Evolutionary conservation across 2,329 filamentous ascomycete genomes (phyloP).

Genomic region (Diplodia corticola): DNA sequence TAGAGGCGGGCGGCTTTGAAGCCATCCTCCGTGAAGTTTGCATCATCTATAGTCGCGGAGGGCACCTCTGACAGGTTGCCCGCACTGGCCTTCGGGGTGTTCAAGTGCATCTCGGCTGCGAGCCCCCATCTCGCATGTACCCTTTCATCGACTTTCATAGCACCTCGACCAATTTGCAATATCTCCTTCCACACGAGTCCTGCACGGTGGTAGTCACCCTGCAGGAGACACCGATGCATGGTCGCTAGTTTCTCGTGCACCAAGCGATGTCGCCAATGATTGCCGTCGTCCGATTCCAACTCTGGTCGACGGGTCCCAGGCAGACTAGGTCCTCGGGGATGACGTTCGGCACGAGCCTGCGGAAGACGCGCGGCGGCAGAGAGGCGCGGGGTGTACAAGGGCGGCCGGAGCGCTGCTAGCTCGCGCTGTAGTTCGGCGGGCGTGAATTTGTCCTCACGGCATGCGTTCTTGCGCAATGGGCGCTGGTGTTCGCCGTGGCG

Average conservation of each 20-base stretch:
- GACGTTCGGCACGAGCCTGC: background rate
- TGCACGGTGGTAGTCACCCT: constrained; percentile 70
- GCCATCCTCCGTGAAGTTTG: constrained; percentile 43
- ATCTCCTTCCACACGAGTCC: constrained; percentile 74
- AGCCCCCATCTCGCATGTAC: constrained; percentile 74
- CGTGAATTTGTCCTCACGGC: background rate
- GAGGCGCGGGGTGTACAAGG: constrained; percentile 36
- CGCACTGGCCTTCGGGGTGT: constrained; percentile 34
- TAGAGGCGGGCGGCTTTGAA: constrained; percentile 65
- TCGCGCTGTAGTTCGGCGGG: constrained; percentile 39
- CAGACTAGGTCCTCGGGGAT: background rate
- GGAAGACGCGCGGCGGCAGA: constrained; percentile 11
- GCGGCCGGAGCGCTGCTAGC: constrained; percentile 44
- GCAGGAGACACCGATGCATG: constrained; percentile 70
- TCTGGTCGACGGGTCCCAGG: background rate
- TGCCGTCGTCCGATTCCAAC: constrained; percentile 23
- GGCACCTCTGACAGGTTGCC: constrained; percentile 11
- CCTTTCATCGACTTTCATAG: constrained; percentile 66
- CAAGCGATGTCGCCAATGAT: constrained; percentile 37
- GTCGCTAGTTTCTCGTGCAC: constrained; percentile 67
- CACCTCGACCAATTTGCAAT: constrained; percentile 60
- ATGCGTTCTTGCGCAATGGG: background rate
- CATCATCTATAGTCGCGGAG: constrained; percentile 12
- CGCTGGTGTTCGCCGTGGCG: background rate
- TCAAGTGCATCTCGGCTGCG: constrained; percentile 80